Conservation (phyloP, 371 early-diverging fungal species). For the Rhizopus sp. region DNA sequence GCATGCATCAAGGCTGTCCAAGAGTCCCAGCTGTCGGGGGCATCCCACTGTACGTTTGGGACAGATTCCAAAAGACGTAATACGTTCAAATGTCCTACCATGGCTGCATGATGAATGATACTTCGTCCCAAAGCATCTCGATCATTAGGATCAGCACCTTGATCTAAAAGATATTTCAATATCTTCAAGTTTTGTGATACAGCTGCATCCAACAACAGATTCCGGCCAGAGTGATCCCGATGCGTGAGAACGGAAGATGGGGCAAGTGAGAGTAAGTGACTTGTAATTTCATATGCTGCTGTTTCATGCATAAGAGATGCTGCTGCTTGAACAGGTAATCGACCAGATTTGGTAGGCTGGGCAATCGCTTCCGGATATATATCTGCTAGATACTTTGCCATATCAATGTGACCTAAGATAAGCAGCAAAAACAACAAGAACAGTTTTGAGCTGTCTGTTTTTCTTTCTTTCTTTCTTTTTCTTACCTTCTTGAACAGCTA, state of each 20-base stretch:
- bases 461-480: background rate
- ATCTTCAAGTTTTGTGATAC: constrained; percentile 39
- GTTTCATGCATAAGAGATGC: constrained; percentile 20
- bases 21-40: constrained; percentile 47
- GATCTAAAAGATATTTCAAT: constrained; percentile 29
- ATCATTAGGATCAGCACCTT: constrained; percentile 40
- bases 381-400: constrained; percentile 38
- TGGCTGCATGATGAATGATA: constrained; percentile 53
- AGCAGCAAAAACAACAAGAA: background rate
- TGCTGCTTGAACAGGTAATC: constrained; percentile 51
- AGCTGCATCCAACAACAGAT: constrained; percentile 44
- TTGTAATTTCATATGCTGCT: constrained; percentile 22
- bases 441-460: background rate
- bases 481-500: constrained; percentile 53
- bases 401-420: constrained; percentile 37
- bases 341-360: constrained; percentile 44
- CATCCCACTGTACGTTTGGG: constrained; percentile 30
- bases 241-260: constrained; percentile 15
- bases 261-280: constrained; percentile 27
- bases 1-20: constrained; percentile 59
- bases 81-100: constrained; percentile 43
- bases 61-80: constrained; percentile 21
- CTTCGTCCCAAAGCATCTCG: constrained; percentile 46
- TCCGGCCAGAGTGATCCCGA: constrained; percentile 50
- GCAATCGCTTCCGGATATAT: constrained; percentile 36